Conservation (phyloP, 371 early-diverging fungal genomes). For the Actinomortierella ambigua region DNA sequence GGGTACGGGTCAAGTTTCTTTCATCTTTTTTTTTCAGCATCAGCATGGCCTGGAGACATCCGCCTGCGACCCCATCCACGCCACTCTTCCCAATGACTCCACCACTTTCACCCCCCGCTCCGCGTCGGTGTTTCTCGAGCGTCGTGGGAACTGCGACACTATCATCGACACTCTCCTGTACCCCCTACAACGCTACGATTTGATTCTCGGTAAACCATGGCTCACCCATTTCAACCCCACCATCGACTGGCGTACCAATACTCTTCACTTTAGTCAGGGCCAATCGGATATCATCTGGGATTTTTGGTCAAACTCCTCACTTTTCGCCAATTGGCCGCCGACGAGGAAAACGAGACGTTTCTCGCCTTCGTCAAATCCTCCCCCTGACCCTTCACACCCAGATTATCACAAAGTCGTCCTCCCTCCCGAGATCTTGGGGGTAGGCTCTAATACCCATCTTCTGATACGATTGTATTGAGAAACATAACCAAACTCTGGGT, state of each 20-base stretch:
- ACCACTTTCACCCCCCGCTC: slow-evolving; percentile 1
- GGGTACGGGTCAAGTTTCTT: slow-evolving; percentile 13
- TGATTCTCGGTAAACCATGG: slow-evolving; percentile 20
- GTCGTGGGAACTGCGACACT: too few species aligned
- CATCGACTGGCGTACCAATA: slow-evolving; percentile 11
- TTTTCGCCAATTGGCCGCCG: too few species aligned
- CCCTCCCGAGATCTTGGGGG: too few species aligned
- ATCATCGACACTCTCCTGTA: slow-evolving; percentile 11
- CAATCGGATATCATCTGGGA: too few species aligned
- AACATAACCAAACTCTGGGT: too few species aligned
- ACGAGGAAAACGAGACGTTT: too few species aligned
- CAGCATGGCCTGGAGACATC: not conserved
- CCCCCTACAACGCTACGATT: slow-evolving; percentile 15
- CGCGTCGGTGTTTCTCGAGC: not conserved
- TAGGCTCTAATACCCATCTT: too few species aligned
- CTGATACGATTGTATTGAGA: too few species aligned
- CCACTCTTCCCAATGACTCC: slow-evolving; percentile 11
- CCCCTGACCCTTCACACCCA: too few species aligned
- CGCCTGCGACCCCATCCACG: slow-evolving; percentile 13
- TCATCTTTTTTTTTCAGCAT: slow-evolving; percentile 6
- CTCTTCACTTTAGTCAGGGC: slow-evolving; percentile 6
- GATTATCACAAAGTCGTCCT: too few species aligned
- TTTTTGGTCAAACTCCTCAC: too few species aligned
- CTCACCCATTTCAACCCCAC: slow-evolving; percentile 4
- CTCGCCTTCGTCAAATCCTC: too few species aligned